Conservation (phyloP, 2,329 filamentous ascomycete genomes). For the Xylariaceae sp. region DNA sequence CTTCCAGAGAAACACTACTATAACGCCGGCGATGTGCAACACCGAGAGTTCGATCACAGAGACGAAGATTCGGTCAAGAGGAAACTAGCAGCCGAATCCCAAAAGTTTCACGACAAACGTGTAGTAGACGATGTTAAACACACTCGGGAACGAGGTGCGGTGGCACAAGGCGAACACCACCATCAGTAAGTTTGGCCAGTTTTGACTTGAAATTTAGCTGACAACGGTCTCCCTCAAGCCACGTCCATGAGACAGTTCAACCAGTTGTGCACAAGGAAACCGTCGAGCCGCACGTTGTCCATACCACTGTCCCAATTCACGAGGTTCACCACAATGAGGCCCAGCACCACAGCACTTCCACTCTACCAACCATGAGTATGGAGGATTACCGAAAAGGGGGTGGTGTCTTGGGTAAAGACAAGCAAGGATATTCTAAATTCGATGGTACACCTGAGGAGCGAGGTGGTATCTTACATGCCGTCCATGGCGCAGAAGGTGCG, state of each 20-base stretch:
- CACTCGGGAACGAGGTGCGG: constrained; percentile 46
- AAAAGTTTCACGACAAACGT: constrained; percentile 51
- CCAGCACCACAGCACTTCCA: constrained; percentile 63
- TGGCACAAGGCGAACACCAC: constrained; percentile 59
- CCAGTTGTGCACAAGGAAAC: constrained; percentile 69
- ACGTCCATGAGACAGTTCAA: constrained; percentile 67
- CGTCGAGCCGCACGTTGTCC: constrained; percentile 64
- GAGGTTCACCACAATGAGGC: constrained; percentile 68
- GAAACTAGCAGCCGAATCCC: constrained; percentile 51
- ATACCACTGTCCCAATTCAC: constrained; percentile 70
- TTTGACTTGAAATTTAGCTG: neutral
- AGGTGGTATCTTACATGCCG: constrained; percentile 29
- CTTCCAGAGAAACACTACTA: constrained; percentile 62
- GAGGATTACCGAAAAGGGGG: constrained; percentile 59
- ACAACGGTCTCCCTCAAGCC: constrained; percentile 25
- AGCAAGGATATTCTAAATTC: constrained; percentile 57
- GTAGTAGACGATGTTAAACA: constrained; percentile 46
- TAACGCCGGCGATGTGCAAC: constrained; percentile 56
- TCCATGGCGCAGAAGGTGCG: constrained; percentile 1
- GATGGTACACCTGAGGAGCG: constrained; percentile 58
- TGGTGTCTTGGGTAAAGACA: constrained; percentile 51
- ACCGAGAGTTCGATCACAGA: constrained; percentile 61
- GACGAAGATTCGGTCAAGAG: constrained; percentile 47
- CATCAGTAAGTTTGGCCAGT: constrained; percentile 45
- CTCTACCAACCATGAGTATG: constrained; percentile 62